Evolutionary conservation across 2,329 filamentous ascomycete genomes (phyloP), one percentile per base, ranked within the genome.

Genomic region (Zalaria obscura): DNA sequence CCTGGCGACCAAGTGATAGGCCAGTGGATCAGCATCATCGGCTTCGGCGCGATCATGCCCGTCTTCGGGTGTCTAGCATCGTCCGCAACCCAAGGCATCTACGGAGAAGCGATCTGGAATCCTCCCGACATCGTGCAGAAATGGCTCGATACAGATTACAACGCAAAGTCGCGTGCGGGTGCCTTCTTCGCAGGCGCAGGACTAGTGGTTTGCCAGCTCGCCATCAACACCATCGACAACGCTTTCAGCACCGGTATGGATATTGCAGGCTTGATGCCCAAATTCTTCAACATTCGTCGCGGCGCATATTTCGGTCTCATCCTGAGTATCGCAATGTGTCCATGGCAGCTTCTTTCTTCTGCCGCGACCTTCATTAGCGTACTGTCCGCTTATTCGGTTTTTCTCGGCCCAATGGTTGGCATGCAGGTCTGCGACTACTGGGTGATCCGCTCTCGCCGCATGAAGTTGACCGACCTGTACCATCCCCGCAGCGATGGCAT

Each of bases 11-110:
- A 67, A 58, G 58, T 70, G 6, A 58, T 62, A 8, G 65, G 68
- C 10, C 66, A 67, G 18, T 60, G 60, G 42, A 55, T 59, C 3
- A 57, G 66, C 37, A 61, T 72, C 47, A 68, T 69, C 27, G 52
- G 67, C 11, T 61, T 72, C 27, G 68, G 69, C 44, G 69, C 65
- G 2, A 55, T 66, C 45, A 70, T 63, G 54, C 70, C 64, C 35
- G 49, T 69, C 2, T 59, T 73, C 45, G 76, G 76, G 28, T 76
- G 78, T 49, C 63, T 76, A 26, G 70, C 72, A 11, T 72, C 75
- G 0, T 73, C 71, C 0, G 73, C 74, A 5, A 66, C 66, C 25
- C 62, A 66, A 31, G 63, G 68, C 7, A 67, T 72, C 42, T 73
- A 71, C 41, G 73, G 71, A 39, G 50, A 65, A 39, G 62, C 68